Evolutionary conservation across 495 filamentous ascomycete species (phyloP).

Genomic region (Penicillium parvum): DNA sequence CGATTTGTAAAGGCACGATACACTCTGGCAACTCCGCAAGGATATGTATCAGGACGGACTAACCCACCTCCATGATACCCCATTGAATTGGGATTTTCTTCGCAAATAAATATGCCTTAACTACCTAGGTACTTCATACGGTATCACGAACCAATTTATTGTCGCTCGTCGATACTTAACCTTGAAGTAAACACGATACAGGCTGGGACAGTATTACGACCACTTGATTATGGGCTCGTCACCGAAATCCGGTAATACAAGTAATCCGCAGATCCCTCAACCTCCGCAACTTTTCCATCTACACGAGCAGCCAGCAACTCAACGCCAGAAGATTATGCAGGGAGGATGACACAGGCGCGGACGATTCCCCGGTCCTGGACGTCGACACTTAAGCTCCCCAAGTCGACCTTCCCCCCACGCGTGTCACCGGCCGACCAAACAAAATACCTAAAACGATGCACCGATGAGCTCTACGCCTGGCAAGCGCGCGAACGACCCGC

Average conservation of each 20-base stretch:
- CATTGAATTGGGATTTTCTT: too few species aligned
- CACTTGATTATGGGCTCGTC: not conserved
- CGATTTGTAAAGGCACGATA: too few species aligned
- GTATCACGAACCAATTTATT: too few species aligned
- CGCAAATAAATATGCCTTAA: too few species aligned
- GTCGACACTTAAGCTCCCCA: constrained; percentile 57
- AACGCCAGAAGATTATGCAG: constrained; percentile 27
- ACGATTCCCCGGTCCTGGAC: constrained; percentile 51
- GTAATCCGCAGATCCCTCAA: not conserved
- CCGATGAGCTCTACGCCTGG: constrained; percentile 87
- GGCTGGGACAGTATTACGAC: too few species aligned
- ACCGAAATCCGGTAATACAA: not conserved
- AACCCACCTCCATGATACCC: too few species aligned
- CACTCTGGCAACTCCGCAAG: too few species aligned
- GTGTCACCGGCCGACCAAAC: constrained; percentile 46
- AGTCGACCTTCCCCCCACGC: constrained; percentile 55
- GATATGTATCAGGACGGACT: too few species aligned
- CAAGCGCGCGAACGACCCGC: constrained; percentile 61
- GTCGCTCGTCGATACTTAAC: too few species aligned
- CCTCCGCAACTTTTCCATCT: constrained; percentile 6
- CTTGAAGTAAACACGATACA: too few species aligned
- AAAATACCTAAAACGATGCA: constrained; percentile 70
- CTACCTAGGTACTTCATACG: too few species aligned
- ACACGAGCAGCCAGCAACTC: not conserved
- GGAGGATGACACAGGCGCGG: constrained; percentile 48